Conservation (phyloP, 768 basidiomycete species). For the Porphyrellus cyaneotinctus region DNA sequence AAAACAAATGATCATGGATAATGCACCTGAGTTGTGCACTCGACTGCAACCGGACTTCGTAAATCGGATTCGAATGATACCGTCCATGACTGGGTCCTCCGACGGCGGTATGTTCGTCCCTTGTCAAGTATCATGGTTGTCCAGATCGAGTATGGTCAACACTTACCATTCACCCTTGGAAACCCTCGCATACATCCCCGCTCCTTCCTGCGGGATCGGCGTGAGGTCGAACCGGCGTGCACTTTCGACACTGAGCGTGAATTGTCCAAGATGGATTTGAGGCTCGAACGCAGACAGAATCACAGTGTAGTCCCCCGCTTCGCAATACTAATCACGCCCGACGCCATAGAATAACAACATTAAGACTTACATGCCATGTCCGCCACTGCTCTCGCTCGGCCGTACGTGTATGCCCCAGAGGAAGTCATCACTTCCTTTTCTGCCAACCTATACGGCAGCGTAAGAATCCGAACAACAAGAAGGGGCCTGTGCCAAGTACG, state of each 20-base stretch:
- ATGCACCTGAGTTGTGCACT: slow-evolving; percentile 57
- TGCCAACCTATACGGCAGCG: slow-evolving; percentile 38
- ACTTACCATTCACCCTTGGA: slow-evolving; percentile 73
- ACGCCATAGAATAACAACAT: neutral
- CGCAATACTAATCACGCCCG: neutral
- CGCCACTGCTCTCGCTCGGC: slow-evolving; percentile 54
- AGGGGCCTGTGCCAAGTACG: slow-evolving; percentile 33
- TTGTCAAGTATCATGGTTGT: slow-evolving; percentile 24
- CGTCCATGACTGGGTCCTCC: slow-evolving; percentile 64
- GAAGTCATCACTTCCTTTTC: slow-evolving; percentile 68
- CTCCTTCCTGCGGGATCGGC: slow-evolving; percentile 78
- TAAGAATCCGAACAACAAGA: neutral
- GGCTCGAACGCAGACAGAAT: slow-evolving; percentile 86
- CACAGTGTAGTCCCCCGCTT: slow-evolving; percentile 71
- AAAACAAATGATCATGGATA: neutral
- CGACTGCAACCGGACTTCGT: slow-evolving; percentile 52
- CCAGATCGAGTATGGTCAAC: neutral
- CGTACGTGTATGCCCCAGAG: slow-evolving; percentile 81
- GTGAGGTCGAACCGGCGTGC: slow-evolving; percentile 57
- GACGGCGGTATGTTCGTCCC: slow-evolving; percentile 56
- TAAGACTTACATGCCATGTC: slow-evolving; percentile 48
- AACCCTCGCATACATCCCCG: slow-evolving; percentile 79
- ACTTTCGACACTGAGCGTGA: slow-evolving; percentile 60
- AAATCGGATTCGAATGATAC: slow-evolving; percentile 69
- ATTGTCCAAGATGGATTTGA: slow-evolving; percentile 55